Evolutionary conservation across 2,329 filamentous ascomycete genomes (phyloP).

Genomic region (Neonectria faginata): DNA sequence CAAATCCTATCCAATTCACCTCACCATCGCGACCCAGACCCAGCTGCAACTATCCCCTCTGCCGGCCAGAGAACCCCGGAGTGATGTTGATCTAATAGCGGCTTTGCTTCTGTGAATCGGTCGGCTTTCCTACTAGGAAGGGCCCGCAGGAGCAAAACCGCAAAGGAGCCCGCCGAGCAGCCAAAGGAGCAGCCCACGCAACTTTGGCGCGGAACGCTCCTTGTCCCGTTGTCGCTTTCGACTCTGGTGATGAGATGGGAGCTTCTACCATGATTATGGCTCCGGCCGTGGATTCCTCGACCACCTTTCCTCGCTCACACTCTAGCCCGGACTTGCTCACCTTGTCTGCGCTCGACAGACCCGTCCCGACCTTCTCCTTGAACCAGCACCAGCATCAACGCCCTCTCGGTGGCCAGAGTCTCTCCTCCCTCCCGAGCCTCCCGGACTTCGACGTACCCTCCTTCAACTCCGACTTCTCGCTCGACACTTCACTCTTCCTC

Average conservation of each 20-base stretch:
- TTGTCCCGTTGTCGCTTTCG: conserved; percentile 14
- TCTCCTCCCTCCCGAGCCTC: conserved; percentile 40
- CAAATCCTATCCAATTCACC: conserved; percentile 23
- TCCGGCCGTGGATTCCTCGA: conserved; percentile 50
- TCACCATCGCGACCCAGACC: conserved; percentile 13
- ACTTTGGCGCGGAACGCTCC: conserved; percentile 36
- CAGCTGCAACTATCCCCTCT: conserved; percentile 36
- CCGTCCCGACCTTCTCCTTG: conserved; percentile 38
- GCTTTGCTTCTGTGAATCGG: conserved; percentile 39
- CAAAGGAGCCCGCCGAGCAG: conserved; percentile 32
- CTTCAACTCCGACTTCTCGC: conserved; percentile 62
- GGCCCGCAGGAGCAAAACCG: conserved; percentile 12
- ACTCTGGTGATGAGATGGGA: conserved; percentile 51
- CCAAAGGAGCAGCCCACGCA: conserved; percentile 26
- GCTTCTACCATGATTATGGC: conserved; percentile 54
- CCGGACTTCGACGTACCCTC: conserved; percentile 64
- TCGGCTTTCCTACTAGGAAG: conserved; percentile 32
- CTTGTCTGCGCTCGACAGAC: conserved; percentile 44
- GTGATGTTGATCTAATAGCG: conserved; percentile 46
- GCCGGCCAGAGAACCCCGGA: conserved; percentile 45
- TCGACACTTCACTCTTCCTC: conserved; percentile 60
- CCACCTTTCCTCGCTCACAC: conserved; percentile 50
- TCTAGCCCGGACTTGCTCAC: conserved; percentile 50
- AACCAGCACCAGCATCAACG: conserved; percentile 36
- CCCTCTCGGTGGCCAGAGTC: conserved; percentile 26